These are phyloP conservation scores for Durusdinium trenchii DNA, from an alignment of 73 alveolate species.

Conservation along the genomic window DNA sequence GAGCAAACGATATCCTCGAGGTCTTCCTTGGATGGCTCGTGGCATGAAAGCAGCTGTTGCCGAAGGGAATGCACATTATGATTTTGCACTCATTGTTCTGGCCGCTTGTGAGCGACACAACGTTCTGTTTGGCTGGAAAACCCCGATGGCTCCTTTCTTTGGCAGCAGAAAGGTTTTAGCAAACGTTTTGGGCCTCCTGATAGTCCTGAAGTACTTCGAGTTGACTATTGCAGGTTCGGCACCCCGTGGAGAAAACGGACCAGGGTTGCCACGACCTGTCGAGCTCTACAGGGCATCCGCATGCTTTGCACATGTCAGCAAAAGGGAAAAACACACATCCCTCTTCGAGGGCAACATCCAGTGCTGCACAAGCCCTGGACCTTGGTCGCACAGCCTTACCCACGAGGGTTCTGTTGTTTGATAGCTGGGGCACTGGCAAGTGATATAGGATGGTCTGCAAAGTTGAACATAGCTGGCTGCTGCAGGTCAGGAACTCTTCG, in stretches of 20 bases:
- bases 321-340: neutral
- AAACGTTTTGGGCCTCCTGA: neutral
- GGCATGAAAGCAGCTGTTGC: neutral
- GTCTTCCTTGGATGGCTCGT: neutral
- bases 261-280: neutral
- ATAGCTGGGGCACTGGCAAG: neutral
- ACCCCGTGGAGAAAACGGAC: conserved; percentile 6
- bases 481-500: neutral
- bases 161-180: neutral
- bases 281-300: neutral
- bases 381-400: neutral
- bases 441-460: neutral
- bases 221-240: conserved; percentile 18
- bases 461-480: neutral
- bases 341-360: neutral
- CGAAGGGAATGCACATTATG: neutral
- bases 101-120: neutral
- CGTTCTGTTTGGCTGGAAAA: neutral
- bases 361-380: neutral
- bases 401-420: neutral
- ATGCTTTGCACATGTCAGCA: neutral
- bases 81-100: neutral
- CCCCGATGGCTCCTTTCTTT: neutral
- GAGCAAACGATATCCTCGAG: neutral
- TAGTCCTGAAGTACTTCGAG: neutral